phyloP scores from a whole-genome alignment of 2,329 filamentous ascomycete species.

The Lasiodiplodia citricola region DNA sequence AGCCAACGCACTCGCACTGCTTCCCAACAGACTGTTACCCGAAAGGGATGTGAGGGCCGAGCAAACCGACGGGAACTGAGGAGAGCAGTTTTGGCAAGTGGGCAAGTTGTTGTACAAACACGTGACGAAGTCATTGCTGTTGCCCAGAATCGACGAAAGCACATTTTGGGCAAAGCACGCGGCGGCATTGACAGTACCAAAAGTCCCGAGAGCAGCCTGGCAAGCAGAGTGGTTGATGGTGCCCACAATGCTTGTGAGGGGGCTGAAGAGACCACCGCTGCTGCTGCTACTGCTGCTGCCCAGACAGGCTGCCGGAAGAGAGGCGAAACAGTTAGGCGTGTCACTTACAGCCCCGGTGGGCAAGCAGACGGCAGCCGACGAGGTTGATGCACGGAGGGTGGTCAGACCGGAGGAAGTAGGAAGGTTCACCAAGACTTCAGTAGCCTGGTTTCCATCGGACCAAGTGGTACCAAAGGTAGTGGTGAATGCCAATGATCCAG shows the following conservation, averaged over 20 bases:
- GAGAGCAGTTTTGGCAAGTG: not conserved
- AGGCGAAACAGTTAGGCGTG: not conserved
- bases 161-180: not conserved
- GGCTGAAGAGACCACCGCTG: not conserved
- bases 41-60: not conserved
- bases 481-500: not conserved
- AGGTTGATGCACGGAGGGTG: not conserved
- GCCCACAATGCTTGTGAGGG: not conserved
- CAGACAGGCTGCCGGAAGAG: not conserved
- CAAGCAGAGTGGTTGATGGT: not conserved
- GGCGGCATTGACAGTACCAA: not conserved
- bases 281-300: not conserved
- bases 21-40: not conserved
- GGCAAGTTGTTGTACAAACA: conserved; percentile 1
- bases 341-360: not conserved
- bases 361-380: not conserved
- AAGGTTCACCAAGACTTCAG: not conserved
- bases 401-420: no score
- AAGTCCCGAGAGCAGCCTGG: not conserved
- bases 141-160: not conserved
- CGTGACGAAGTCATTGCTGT: not conserved
- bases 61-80: not conserved
- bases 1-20: not conserved
- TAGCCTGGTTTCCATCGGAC: not conserved
- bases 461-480: not conserved